These are phyloP conservation scores for Talaromyces thailandensis DNA, from an alignment of 495 filamentous ascomycete species.

Conservation along the genomic window DNA sequence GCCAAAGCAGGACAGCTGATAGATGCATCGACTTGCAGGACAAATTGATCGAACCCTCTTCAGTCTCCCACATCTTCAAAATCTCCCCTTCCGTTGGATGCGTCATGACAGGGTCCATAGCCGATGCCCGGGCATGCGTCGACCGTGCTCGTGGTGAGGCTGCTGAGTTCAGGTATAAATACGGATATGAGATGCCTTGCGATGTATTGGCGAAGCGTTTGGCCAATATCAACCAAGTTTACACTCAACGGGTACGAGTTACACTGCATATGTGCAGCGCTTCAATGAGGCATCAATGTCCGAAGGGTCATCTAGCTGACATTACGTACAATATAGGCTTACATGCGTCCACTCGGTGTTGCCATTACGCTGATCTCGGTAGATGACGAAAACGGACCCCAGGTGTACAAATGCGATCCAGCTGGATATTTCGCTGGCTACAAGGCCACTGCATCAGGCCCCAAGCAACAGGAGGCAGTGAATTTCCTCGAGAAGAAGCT, in stretches of 20 bases:
- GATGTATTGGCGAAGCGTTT: conserved; percentile 92
- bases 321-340: conserved; percentile 51
- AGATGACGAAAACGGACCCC: conserved; percentile 87
- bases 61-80: conserved; percentile 94
- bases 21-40: conserved; percentile 47
- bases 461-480: conserved; percentile 96
- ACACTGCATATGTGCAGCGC: neutral
- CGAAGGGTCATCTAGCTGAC: conserved; percentile 5
- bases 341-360: conserved; percentile 96
- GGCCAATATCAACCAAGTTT: conserved; percentile 98
- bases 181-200: conserved; percentile 98
- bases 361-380: conserved; percentile 90
- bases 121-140: conserved; percentile 87
- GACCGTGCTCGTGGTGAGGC: conserved; percentile 90
- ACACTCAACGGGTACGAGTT: conserved; percentile 80
- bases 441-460: conserved; percentile 94
- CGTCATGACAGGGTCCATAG: conserved; percentile 98
- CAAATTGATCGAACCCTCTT: conserved; percentile 95
- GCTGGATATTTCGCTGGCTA: conserved; percentile 97
- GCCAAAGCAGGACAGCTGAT: conserved; percentile 9
- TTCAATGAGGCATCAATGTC: neutral
- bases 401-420: conserved; percentile 96
- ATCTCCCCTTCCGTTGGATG: conserved; percentile 93
- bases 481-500: conserved; percentile 99
- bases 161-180: conserved; percentile 96